Evolutionary conservation across 129 eudicot genomes (phyloP).

Genomic region (Glebionis coronaria): DNA sequence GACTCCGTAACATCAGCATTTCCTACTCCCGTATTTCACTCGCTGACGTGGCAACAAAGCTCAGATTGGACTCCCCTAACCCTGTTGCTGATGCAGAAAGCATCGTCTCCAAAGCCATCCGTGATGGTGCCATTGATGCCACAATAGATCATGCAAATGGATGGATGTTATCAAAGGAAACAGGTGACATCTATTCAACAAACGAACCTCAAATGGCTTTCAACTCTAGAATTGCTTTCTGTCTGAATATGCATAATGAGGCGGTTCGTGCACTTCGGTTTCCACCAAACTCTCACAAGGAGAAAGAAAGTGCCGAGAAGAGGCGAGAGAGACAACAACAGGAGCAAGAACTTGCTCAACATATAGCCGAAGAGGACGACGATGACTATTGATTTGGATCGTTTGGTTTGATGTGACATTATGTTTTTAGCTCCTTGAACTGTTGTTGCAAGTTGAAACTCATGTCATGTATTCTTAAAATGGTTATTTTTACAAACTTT

Average conservation of each 20-base stretch:
- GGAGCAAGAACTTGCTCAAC: slow-evolving; percentile 97
- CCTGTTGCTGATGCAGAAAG: slow-evolving; percentile 96
- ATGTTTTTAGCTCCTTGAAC: background rate
- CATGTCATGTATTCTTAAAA: background rate
- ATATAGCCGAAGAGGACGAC: slow-evolving; percentile 93
- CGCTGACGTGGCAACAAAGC: slow-evolving; percentile 77
- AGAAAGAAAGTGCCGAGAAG: slow-evolving; percentile 89
- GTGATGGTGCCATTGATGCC: slow-evolving; percentile 98
- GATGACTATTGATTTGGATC: slow-evolving; percentile 59
- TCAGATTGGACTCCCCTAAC: slow-evolving; percentile 73
- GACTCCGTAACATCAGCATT: slow-evolving; percentile 92
- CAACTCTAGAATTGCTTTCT: slow-evolving; percentile 85
- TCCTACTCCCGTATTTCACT: slow-evolving; percentile 93
- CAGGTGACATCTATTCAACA: slow-evolving; percentile 87
- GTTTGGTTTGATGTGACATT: background rate
- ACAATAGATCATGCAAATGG: slow-evolving; percentile 84
- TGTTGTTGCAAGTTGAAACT: background rate
- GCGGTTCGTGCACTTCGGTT: slow-evolving; percentile 75
- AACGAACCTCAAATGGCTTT: slow-evolving; percentile 90
- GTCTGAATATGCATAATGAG: slow-evolving; percentile 92
- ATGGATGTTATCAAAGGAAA: slow-evolving; percentile 94
- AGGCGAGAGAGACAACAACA: slow-evolving; percentile 96
- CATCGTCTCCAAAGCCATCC: slow-evolving; percentile 87
- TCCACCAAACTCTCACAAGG: slow-evolving; percentile 86
- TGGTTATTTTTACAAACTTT: background rate